Conservation (phyloP, 1,284 basidiomycete species). For the Mixia osmundae region DNA sequence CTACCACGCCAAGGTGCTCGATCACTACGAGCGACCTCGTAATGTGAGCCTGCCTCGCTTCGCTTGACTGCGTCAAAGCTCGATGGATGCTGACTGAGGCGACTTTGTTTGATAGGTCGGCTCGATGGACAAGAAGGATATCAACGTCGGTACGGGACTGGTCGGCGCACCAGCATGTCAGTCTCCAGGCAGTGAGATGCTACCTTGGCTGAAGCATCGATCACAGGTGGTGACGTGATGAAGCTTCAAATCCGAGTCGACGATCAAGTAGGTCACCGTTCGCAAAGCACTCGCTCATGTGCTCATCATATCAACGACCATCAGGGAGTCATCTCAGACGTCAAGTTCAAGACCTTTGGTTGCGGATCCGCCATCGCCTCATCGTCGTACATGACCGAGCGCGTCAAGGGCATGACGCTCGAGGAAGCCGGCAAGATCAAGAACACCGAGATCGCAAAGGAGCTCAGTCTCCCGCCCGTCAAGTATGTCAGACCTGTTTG, state of each 20-base stretch:
- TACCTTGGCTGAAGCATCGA: too few relatives aligned
- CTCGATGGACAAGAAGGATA: conserved; percentile 72
- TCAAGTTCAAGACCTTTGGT: conserved; percentile 97
- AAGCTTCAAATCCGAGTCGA: conserved; percentile 84
- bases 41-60: conserved; percentile 40
- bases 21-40: conserved; percentile 78
- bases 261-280: conserved; percentile 33
- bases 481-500: conserved; percentile 65
- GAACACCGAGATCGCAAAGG: conserved; percentile 98
- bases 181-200: too few relatives aligned
- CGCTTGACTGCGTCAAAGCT: not conserved
- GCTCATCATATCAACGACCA: not conserved
- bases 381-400: conserved; percentile 91
- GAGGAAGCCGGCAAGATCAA: conserved; percentile 91
- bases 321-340: conserved; percentile 72
- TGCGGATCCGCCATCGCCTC: conserved; percentile 95
- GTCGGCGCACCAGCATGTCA: conserved; percentile 95
- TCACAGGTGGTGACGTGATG: conserved; percentile 33
- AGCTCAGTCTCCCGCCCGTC: conserved; percentile 82
- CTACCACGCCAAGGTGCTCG: too few relatives aligned
- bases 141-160: conserved; percentile 85
- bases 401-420: conserved; percentile 79
- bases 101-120: conserved; percentile 43
- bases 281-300: conserved; percentile 3
- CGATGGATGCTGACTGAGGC: not conserved